These are phyloP conservation scores for Fusarium sp. DNA, from an alignment of 2,329 filamentous ascomycete species.

Conservation along the genomic window DNA sequence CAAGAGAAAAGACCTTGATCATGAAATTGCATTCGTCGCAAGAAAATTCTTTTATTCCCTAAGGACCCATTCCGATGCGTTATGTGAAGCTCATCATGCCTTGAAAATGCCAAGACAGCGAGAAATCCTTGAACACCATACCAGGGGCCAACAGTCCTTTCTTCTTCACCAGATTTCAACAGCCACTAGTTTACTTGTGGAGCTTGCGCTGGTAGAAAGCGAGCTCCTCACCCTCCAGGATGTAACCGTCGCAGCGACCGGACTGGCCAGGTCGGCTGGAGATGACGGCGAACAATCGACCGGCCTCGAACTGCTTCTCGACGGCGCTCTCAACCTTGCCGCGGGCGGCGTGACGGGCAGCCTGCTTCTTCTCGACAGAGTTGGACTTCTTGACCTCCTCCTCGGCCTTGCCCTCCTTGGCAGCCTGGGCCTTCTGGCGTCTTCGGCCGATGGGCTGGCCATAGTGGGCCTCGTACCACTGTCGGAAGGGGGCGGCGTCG, in stretches of 20 bases:
- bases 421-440: slow-evolving; percentile 83
- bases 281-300: slow-evolving; percentile 94
- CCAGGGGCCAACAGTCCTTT: slow-evolving; percentile 44
- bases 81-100: slow-evolving; percentile 52
- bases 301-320: slow-evolving; percentile 99
- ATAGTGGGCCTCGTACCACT: slow-evolving; percentile 99
- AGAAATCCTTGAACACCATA: slow-evolving; percentile 55
- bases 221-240: slow-evolving; percentile 99
- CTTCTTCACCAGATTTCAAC: slow-evolving; percentile 35
- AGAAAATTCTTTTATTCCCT: slow-evolving; percentile 52
- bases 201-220: slow-evolving; percentile 99
- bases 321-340: slow-evolving; percentile 95
- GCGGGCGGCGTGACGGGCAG: slow-evolving; percentile 79
- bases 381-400: slow-evolving; percentile 93
- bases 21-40: slow-evolving; percentile 48
- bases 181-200: slow-evolving; percentile 81
- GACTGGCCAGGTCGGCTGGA: slow-evolving; percentile 96
- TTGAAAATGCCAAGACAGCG: slow-evolving; percentile 50
- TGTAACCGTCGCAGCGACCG: slow-evolving; percentile 95
- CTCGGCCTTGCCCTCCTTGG: slow-evolving; percentile 70
- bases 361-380: slow-evolving; percentile 96
- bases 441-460: slow-evolving; percentile 88
- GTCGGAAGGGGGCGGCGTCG: slow-evolving; percentile 98
- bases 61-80: slow-evolving; percentile 53
- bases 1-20: slow-evolving; percentile 42